Base-by-base conservation (phyloP, 2,329 filamentous ascomycete species). In the Lecanosticta acicola region DNA sequence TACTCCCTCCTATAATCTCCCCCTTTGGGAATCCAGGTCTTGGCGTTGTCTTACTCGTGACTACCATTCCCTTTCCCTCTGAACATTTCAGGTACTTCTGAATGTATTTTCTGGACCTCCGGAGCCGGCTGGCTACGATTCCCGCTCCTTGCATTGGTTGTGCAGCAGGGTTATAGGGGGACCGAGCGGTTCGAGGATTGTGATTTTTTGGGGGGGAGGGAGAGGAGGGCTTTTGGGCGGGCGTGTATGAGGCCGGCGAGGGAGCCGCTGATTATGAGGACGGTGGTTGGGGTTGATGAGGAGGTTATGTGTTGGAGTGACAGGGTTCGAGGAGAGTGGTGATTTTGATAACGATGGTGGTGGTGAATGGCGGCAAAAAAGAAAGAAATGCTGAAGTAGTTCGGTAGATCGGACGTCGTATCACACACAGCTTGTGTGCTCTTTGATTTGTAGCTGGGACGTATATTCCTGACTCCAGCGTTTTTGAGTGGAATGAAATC, bases 111-210 rank as follows among this genome's bases (percentile, higher is more conserved):
- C 70, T 66, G 0, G 66, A 67, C 38, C 73, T 67, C 24, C 24
- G 24, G 24, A 5, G 24, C 7, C 67, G 66, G 0, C 71, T 70
- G 0, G 71, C 71, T 0, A 74, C 71, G 19, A 75, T 70, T 2
- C 72, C 72, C 3, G 72, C 71, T 5, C 72, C 72, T 58, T 74
- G n/a, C n/a, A n/a, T n/a, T n/a, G 71, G 48, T 73, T 68, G 49
- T 73, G 71, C 4, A 74, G 59, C n/a, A 74, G 54, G 1, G 50
- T 44, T 0, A 63, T 65, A 0, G 68, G 62, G 29, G 70, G 70
- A 14, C 71, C 68, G 52, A 75, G 71, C 2, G 74, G 60, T 11
- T 64, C 64, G 2, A 54, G 55, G 35, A 64, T 49, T 26, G 45
- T 50, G 24, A 11, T 29, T 14, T 56, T 54, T 19, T 54, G 48